These are phyloP conservation scores for Hericium coralloides DNA, from an alignment of 768 basidiomycete species.

Conservation along the genomic window DNA sequence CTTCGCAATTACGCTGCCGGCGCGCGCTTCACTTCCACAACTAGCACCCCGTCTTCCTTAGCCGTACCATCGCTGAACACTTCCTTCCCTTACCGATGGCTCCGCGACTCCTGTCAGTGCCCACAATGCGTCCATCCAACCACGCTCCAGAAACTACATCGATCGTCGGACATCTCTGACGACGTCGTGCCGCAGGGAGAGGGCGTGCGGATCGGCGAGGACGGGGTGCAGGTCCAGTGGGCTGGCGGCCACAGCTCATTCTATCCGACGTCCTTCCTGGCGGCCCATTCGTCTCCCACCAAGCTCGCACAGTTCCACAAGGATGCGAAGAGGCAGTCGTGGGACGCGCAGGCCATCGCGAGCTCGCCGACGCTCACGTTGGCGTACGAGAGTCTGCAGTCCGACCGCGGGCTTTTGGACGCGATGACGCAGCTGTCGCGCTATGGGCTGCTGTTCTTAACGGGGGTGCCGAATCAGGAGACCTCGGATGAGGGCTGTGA, in stretches of 20 bases:
- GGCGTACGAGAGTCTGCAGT: constrained; percentile 41
- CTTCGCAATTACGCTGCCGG: background rate
- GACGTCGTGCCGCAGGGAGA: constrained; percentile 36
- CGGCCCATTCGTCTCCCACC: constrained; percentile 33
- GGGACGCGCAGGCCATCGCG: constrained; percentile 32
- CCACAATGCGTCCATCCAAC: constrained; percentile 65
- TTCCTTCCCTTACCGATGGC: constrained; percentile 61
- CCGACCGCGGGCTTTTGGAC: constrained; percentile 36
- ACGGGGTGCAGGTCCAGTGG: constrained; percentile 49
- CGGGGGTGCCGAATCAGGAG: constrained; percentile 53
- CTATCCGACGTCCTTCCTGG: constrained; percentile 40
- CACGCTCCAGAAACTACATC: constrained; percentile 68
- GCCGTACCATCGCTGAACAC: constrained; percentile 25
- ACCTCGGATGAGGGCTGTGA: constrained; percentile 59
- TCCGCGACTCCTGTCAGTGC: constrained; percentile 81
- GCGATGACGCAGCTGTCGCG: constrained; percentile 63
- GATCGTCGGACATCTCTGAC: constrained; percentile 53
- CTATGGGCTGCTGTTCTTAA: constrained; percentile 69
- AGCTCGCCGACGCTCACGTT: constrained; percentile 39
- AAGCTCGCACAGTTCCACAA: constrained; percentile 34
- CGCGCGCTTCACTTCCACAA: background rate
- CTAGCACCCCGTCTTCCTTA: background rate
- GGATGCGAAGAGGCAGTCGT: constrained; percentile 31
- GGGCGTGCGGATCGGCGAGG: constrained; percentile 32
- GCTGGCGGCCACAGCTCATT: constrained; percentile 45